Conservation (phyloP, 352 stramenopile genomes). For the Globisporangium megalacanthum region DNA sequence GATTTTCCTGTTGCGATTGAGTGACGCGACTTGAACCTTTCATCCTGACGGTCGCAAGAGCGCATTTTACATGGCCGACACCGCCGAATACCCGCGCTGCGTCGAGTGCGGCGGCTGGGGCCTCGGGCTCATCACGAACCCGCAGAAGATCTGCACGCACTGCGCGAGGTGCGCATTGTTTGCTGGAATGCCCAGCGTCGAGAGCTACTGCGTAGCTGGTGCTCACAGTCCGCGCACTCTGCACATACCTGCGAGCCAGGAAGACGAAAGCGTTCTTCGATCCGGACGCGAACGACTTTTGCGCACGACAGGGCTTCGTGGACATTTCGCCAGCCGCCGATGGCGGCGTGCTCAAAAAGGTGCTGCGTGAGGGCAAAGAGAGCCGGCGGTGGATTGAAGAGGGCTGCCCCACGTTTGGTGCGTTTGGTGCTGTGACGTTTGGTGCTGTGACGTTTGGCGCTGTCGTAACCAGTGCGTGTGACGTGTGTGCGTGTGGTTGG, state of each 20-base stretch:
- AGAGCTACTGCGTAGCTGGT: neutral
- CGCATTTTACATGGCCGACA: neutral
- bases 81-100: slow-evolving; percentile 46
- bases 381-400: slow-evolving; percentile 59
- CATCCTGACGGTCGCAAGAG: no score
- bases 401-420: slow-evolving; percentile 77
- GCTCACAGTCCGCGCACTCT: neutral
- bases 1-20: no score
- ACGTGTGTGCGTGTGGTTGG: neutral
- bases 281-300: slow-evolving; percentile 57
- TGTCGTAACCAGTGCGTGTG: neutral
- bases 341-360: slow-evolving; percentile 79
- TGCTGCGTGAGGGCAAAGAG: slow-evolving; percentile 51
- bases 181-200: no score
- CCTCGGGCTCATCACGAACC: slow-evolving; percentile 63
- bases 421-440: neutral
- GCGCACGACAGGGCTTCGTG: slow-evolving; percentile 66
- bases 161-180: slow-evolving; percentile 42
- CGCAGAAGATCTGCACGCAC: slow-evolving; percentile 66
- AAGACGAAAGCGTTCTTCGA: slow-evolving; percentile 74
- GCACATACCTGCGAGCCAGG: slow-evolving; percentile 12
- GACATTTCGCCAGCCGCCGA: slow-evolving; percentile 75
- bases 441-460: neutral
- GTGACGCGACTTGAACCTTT: no score
- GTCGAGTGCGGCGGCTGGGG: slow-evolving; percentile 63